Percentiles rank a stretch among this genome's conserved stretches.
Conservation (phyloP, 1,284 basidiomycete genomes). For the Cerrena zonata region DNA sequence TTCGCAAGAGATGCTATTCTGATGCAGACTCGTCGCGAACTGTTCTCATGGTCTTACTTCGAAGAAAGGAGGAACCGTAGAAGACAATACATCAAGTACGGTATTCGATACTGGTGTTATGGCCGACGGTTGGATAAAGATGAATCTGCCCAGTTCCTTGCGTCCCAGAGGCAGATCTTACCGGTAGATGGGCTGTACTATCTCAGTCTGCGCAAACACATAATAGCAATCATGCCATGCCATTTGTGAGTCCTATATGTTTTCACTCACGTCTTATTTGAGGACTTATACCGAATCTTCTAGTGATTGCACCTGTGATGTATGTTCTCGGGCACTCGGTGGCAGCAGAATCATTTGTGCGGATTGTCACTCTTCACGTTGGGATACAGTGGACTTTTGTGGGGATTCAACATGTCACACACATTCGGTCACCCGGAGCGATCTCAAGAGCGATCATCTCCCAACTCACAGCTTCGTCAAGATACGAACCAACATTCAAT, state of each 20-base stretch:
- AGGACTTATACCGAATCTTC: not conserved
- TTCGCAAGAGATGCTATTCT: not conserved
- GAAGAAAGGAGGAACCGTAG: conserved; percentile 7
- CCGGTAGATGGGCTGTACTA: conserved; percentile 14
- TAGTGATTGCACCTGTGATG: conserved; percentile 20
- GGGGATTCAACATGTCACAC: conserved; percentile 13
- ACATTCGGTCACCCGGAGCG: conserved; percentile 4
- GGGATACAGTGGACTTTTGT: conserved; percentile 14
- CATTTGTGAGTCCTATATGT: conserved; percentile 16
- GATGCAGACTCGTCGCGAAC: conserved; percentile 12
- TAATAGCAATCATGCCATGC: conserved; percentile 14
- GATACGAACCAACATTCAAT: conserved; percentile 15
- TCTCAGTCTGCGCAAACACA: conserved; percentile 10
- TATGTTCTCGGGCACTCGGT: conserved; percentile 16
- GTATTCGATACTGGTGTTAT: conserved; percentile 11
- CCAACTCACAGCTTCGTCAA: conserved; percentile 28
- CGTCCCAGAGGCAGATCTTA: conserved; percentile 1
- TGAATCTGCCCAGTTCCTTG: conserved; percentile 5
- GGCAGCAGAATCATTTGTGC: conserved; percentile 23
- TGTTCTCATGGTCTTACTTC: conserved; percentile 15
- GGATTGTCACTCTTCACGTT: conserved; percentile 15
- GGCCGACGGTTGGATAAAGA: conserved; percentile 8
- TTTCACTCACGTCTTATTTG: not conserved
- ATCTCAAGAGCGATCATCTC: conserved; percentile 18
- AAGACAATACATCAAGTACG: conserved; percentile 8